A percentile compares a stretch with the other conserved stretches of the same genome.
Evolutionary conservation across 164 flowering plant genomes (phyloP).

Genomic region (Annona cherimola): DNA sequence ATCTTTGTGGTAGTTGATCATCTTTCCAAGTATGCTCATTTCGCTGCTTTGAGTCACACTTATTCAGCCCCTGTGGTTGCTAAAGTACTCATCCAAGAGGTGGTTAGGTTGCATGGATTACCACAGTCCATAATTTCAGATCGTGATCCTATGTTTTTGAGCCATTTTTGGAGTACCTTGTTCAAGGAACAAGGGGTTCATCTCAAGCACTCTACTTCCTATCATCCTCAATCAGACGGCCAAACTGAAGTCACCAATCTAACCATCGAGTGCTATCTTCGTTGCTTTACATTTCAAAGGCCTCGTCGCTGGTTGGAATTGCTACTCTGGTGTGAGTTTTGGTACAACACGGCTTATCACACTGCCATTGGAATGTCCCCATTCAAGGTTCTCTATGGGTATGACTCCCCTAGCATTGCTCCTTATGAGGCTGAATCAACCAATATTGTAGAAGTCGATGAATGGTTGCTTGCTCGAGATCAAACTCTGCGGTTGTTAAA

Average conservation of each 20-base stretch:
- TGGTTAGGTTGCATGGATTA: no score
- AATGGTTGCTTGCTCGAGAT: no score
- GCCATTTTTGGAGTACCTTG: neutral
- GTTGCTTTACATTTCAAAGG: constrained; percentile 7
- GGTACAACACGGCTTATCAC: constrained; percentile 5
- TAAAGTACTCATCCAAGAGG: no score
- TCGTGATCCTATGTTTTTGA: neutral
- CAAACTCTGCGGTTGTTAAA: no score
- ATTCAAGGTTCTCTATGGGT: constrained; percentile 5
- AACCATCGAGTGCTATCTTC: constrained; percentile 2
- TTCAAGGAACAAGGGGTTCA: neutral
- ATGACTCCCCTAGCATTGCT: neutral
- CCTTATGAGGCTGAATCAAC: no score
- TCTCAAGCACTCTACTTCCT: neutral
- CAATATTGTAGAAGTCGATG: no score
- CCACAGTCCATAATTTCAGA: neutral
- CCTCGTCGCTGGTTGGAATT: constrained; percentile 8
- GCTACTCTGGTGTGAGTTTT: constrained; percentile 3
- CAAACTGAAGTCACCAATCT: constrained; percentile 4
- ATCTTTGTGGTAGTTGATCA: constrained; percentile 4
- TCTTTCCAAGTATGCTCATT: constrained; percentile 2
- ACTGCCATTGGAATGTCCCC: constrained; percentile 4
- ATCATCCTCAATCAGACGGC: constrained; percentile 7
- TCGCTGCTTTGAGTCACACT: neutral
- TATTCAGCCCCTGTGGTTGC: neutral